Percentiles rank a stretch among this genome's conserved stretches.
These are phyloP conservation scores for Spatholobus suberectus DNA, from an alignment of 306 rosid species.

Conservation along the genomic window DNA sequence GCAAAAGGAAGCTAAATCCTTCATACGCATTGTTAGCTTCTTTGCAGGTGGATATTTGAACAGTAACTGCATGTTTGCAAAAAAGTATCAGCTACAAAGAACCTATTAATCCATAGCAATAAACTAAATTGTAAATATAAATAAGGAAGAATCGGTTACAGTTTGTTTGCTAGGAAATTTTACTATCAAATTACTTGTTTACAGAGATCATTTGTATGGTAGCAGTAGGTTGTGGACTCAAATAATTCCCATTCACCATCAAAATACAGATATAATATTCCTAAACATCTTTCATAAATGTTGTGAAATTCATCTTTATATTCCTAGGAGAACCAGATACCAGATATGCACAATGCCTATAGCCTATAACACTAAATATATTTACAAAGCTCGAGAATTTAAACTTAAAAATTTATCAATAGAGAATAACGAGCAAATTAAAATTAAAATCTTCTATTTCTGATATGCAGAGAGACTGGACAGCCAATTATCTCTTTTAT, in stretches of 20 bases:
- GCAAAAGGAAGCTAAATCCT: constrained; percentile 86
- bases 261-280: constrained; percentile 27
- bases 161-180: constrained; percentile 15
- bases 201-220: constrained; percentile 6
- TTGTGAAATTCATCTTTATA: background rate
- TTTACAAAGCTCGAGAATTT: constrained; percentile 1
- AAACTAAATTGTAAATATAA: constrained; percentile 18
- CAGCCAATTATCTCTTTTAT: background rate
- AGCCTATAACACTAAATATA: background rate
- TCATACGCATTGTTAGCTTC: constrained; percentile 68
- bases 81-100: constrained; percentile 36
- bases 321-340: constrained; percentile 21
- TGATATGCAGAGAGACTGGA: constrained; percentile 13
- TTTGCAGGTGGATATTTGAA: constrained; percentile 90
- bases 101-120: constrained; percentile 26
- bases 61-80: constrained; percentile 62
- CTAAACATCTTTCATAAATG: background rate
- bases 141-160: constrained; percentile 7
- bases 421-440: background rate
- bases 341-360: background rate
- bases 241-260: constrained; percentile 14
- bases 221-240: constrained; percentile 18
- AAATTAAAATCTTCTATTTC: background rate
- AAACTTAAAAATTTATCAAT: background rate
- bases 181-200: constrained; percentile 6